Base-by-base conservation (phyloP, 139 green algal species). In the Closterium sp. region DNA sequence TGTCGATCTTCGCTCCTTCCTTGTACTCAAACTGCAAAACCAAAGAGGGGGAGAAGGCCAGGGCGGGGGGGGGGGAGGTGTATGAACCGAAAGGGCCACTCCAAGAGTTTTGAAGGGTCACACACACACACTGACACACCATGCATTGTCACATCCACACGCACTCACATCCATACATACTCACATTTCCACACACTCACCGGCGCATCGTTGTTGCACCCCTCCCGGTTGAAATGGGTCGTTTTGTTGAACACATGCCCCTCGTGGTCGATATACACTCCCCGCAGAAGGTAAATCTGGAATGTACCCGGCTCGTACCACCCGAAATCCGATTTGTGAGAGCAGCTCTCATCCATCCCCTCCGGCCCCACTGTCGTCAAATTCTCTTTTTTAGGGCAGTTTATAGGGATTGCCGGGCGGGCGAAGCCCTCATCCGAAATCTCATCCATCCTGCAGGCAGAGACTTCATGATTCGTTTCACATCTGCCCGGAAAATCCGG, bases 201-300 rank as follows among this genome's bases (percentile, higher is more conserved):
- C 55, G 55, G 55, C 4, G 55, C 2, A 4, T 76, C 55, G 16
- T 76, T 76, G 55, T 76, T 76, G 55, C 55, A 76, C 16, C 55
- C 55, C 55, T 76, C 55, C 16, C 55, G 55, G 55, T 76, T 76
- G 55, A 76, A 76, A 28, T 76, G 55, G 16, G 55, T 76, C 32
- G 87, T 91, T 28, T 83, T 35, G 35, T 91, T 91, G 35, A 91
- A 91, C 31, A 91, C 87, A 16, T 84, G 87, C 33, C 87, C 87
- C 81, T 83, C 33, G 23, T 33, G 23, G 35, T 91, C 81, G 25
- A 91, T 81, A 38, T 91, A 91, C 87, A 91, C 81, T 31, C 81
- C 81, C n/a, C 32, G 30, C n/a, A 89, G 30, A 84, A 89, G 55
- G 86, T 89, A 89, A 32, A 89, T 55, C 32, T 89, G 86, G 55